phyloP scores from a whole-genome alignment of 805 yeast genomes.

The Ogataea haglerorum region DNA sequence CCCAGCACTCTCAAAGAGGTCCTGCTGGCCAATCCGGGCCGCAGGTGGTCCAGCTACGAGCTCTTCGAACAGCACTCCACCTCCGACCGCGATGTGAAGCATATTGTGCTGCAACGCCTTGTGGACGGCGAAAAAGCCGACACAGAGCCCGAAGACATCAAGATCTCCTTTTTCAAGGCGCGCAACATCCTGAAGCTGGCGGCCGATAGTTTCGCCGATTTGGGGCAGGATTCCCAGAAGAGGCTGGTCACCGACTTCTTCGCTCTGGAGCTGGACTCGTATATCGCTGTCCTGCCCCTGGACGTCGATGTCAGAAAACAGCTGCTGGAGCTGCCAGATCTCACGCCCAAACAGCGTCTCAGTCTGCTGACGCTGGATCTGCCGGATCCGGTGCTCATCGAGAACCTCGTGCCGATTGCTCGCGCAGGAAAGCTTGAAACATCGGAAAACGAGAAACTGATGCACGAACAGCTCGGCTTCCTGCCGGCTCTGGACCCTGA shows the following conservation, averaged over 20 bases:
- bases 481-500: conserved; percentile 2
- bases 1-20: conserved; percentile 22
- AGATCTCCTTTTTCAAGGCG: conserved; percentile 7
- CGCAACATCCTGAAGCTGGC: conserved; percentile 1
- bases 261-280: conserved; percentile 2
- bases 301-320: not conserved
- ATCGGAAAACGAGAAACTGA: conserved; percentile 1
- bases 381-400: not conserved
- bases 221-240: not conserved
- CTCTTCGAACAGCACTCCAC: conserved; percentile 17
- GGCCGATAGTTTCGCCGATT: not conserved
- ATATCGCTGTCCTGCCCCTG: not conserved
- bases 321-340: not conserved
- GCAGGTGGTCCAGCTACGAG: conserved; percentile 35
- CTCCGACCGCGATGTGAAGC: not conserved
- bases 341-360: conserved; percentile 2
- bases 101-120: conserved; percentile 3
- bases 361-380: not conserved
- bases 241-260: conserved; percentile 3
- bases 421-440: not conserved
- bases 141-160: conserved; percentile 5
- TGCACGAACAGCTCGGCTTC: conserved; percentile 5
- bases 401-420: conserved; percentile 3
- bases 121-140: conserved; percentile 10
- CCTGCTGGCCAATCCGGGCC: conserved; percentile 35